Conservation (phyloP, 2,329 filamentous ascomycete species). For the Biscogniauxia mediterranea region DNA sequence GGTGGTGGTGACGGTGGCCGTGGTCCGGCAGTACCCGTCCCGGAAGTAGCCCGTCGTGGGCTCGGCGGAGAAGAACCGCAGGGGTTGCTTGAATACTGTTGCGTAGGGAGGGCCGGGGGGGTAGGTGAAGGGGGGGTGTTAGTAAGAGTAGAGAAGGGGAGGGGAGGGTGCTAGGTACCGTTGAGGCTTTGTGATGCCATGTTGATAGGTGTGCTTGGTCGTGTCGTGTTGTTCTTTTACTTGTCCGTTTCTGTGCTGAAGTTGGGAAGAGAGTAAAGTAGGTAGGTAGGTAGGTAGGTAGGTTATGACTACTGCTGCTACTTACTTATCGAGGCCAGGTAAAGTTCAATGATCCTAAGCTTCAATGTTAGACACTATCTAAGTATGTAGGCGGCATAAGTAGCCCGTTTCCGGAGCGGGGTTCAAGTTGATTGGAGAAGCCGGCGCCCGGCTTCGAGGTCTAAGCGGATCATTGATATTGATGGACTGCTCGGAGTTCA, state of each 20-base stretch:
- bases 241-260: background rate
- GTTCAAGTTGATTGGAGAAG: no score
- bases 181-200: slow-evolving; percentile 21
- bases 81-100: slow-evolving; percentile 56
- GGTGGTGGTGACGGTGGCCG: slow-evolving; percentile 18
- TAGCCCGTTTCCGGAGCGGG: no score
- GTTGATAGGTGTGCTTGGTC: background rate
- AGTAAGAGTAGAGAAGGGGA: slow-evolving; percentile 2
- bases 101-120: background rate
- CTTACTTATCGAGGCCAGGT: background rate
- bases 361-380: no score
- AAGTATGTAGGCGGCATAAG: no score
- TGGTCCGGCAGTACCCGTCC: slow-evolving; percentile 58
- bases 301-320: background rate
- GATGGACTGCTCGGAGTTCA: background rate
- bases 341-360: background rate
- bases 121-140: background rate
- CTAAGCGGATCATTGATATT: no score
- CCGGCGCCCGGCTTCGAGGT: no score
- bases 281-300: no score
- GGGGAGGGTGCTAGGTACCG: slow-evolving; percentile 16
- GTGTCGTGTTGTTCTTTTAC: no score
- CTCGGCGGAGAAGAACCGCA: slow-evolving; percentile 54
- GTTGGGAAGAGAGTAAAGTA: background rate
- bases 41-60: slow-evolving; percentile 61